Evolutionary conservation across 495 filamentous ascomycete species (phyloP), one percentile per base, ranked within the genome.

Genomic region (Lasiosphaeria miniovina): DNA sequence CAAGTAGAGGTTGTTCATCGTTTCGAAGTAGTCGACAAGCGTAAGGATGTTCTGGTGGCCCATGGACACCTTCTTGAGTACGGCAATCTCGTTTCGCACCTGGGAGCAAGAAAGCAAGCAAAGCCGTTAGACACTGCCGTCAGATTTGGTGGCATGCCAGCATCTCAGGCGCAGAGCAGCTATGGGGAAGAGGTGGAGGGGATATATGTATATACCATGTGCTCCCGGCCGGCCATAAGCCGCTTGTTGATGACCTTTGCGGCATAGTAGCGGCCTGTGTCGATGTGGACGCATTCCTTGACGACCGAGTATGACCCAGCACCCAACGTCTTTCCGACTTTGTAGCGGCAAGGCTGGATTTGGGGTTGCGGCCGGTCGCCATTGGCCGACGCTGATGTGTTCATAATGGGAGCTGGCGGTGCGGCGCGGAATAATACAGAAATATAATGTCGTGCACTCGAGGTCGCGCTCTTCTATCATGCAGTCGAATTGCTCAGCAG

Each of bases 191-290:
- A 31, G 34, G 11, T 14, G 38, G n/a, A 46, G 35, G 52, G 24
- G 24, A 24, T 24, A 24, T 24, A 24, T 24, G 2, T 24, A 24
- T 24, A 24, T 24, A 97, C 94, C 94, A 98, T 98, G 73, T 98
- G 94, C 75, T 98, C 94, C 59, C 95, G 84, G 52, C 94, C 94
- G 35, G 91, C 90, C 94, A 98, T 98, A 66, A 98, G 77, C 36
- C 94, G 83, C 83, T 98, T 98, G 74, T 98, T 98, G 76, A 98
- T 98, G 24, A 98, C 95, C 75, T 98, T 98, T 41, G 95, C 94
- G 14, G 94, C 94, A 86, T 98, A 98, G 77, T 96, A 98, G 56
- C 92, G 84, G 51, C 93, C 95, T 1, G 95, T 98, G 64, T 98
- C 94, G 66, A 98, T 97, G 73, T 98, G 95, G 17, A 98, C 92